Evolutionary conservation across 345 rosid genomes (phyloP), one percentile per base, ranked within the genome.

Genomic region (Erysimum cheiranthoides): DNA sequence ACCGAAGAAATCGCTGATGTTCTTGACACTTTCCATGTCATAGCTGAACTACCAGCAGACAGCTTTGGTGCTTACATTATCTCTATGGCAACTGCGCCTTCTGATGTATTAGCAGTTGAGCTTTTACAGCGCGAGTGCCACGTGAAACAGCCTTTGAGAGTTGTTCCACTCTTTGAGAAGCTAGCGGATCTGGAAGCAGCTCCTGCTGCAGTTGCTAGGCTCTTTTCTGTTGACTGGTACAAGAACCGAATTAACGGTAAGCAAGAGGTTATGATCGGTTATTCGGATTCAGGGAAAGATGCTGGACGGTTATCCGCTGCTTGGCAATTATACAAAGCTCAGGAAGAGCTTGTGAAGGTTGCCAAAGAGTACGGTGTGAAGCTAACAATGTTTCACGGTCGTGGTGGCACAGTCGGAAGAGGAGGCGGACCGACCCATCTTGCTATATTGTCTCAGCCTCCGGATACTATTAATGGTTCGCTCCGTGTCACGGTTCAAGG

Each of bases 341-440:
- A 95, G 72, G 99, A 95, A 80, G 97, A 95, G 84, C 99, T 95
- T 52, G 86, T 95, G 78, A 90, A 89, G 46, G 99, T 92, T 38
- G 97, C 98, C 35, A 95, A 95, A 83, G 56, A 88, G 53, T 89
- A 54, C 28, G 96, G 98, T 18, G 89, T 95, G 61, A 95, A 95
- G 84, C 87, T 95, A 12, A 92, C 97, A 0, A 95, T 95, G 98
- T 95, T 95, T 79, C 99, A 95, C 39, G 99, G 99, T 18, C 97
- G 99, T 52, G 99, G 99, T 71, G 99, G 99, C 47, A 95, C 99
- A 0, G 99, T 95, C 14, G 99, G 99, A 79, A 84, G 99, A 87
- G 99, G 99, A 72, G 99, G 99, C 6, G 98, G 99, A 47, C 99
- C 99, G 2, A 92, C 98, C 43, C 99, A 95, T 82, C 97, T 95